Evolutionary conservation across 1,284 basidiomycete genomes (phyloP), one percentile per base, ranked within the genome.

Genomic region (Ceratobasidium sp.): DNA sequence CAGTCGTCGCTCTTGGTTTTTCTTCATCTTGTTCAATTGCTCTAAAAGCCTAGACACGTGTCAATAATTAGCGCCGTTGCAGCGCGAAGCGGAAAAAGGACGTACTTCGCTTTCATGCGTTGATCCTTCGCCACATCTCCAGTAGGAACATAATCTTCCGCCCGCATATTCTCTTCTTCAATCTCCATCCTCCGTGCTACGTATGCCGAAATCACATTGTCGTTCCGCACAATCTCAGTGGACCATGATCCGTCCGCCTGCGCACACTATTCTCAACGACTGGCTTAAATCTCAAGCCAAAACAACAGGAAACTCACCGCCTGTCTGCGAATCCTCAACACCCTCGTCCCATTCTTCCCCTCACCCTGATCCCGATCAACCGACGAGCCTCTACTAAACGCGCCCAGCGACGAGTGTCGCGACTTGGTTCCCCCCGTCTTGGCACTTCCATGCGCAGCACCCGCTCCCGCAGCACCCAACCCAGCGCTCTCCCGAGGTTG

Each of bases 1-100:
- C 78, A 98, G 84, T 24, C 97, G 92, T 44, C 97, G 89, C 81
- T 97, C 96, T 83, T 98, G 96, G 81, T 98, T 98, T 86, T 96
- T 97, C 87, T 97, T 98, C 88, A 96, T 93, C 79, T 96, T 89
- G 33, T 94, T 94, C 78, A 99, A 93, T 81, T 97, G 93, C 81
- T 97, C 95, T 80, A 95, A 93, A 77, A 99, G 87, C 77, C 96
- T 96, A 74, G 74, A 77, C 78, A 44, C 69, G 29, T 71, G 53
- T 48, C 71, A 65, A 78, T n/a, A 45, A 51, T 47, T 5, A 41
- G 36, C 44, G 19, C 14, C 4, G 15, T 4, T 22, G 9, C 14
- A 11, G 11, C 11, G 75, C 75, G 62, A 73, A 56, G 53, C 57
- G 44, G 62, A 74, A 50, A 76, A 72, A 77, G 81, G 79, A 79